These are phyloP conservation scores for Pseudogymnoascus sp. DNA, from an alignment of 2,329 filamentous ascomycete species.

Conservation along the genomic window DNA sequence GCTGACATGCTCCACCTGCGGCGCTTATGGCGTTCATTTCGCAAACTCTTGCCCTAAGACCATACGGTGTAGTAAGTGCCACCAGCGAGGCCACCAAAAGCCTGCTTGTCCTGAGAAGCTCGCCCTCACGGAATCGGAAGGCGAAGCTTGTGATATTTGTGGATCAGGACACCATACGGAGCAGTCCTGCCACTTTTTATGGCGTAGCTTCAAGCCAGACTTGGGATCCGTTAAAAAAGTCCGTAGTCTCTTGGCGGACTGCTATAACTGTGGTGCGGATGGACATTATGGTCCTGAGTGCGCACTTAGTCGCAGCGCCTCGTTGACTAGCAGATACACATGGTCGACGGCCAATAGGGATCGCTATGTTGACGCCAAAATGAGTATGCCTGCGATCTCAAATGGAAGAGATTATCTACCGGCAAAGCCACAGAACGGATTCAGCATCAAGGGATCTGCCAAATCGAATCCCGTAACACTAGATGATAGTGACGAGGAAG, in stretches of 20 bases:
- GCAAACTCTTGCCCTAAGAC: slow-evolving; percentile 44
- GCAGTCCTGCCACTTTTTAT: slow-evolving; percentile 50
- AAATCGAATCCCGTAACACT: slow-evolving; percentile 23
- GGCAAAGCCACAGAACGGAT: slow-evolving; percentile 16
- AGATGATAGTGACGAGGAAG: slow-evolving; percentile 25
- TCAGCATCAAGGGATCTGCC: slow-evolving; percentile 28
- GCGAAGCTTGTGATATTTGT: slow-evolving; percentile 55
- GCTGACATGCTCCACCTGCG: slow-evolving; percentile 42
- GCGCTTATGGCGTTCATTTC: slow-evolving; percentile 36
- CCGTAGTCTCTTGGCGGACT: slow-evolving; percentile 42
- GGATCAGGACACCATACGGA: slow-evolving; percentile 49
- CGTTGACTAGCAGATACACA: slow-evolving; percentile 34
- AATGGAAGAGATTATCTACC: slow-evolving; percentile 25
- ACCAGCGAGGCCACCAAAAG: slow-evolving; percentile 51
- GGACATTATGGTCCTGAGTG: slow-evolving; percentile 55
- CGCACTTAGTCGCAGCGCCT: slow-evolving; percentile 21
- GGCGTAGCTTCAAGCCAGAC: slow-evolving; percentile 46
- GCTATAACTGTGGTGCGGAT: slow-evolving; percentile 47
- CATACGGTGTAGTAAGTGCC: slow-evolving; percentile 51
- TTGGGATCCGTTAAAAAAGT: slow-evolving; percentile 40
- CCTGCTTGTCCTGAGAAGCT: slow-evolving; percentile 50
- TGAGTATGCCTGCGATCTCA: slow-evolving; percentile 24
- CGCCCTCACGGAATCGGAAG: slow-evolving; percentile 42
- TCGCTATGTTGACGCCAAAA: slow-evolving; percentile 42
- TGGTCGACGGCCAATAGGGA: slow-evolving; percentile 46